Evolutionary conservation across 257 asterid genomes (phyloP), one percentile per base, ranked within the genome.

Genomic region (Pogostemon cablin): DNA sequence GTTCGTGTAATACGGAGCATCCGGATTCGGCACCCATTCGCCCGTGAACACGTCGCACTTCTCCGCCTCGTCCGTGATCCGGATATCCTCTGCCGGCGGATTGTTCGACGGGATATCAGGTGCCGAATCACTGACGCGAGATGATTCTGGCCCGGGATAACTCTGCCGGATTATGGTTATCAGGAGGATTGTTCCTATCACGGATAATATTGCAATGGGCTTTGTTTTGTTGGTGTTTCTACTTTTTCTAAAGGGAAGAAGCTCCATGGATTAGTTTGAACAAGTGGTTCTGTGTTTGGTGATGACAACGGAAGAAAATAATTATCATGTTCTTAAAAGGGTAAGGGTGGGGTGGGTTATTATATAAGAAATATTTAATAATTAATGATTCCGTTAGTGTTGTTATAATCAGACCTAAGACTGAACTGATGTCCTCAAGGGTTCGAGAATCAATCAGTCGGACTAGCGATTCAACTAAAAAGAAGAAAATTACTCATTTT

Each of bases 1-100:
- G 63, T 87, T 84, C 6, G 90, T 87, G 77, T 87, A 87, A 6
- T 81, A 82, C 15, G 93, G 88, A 5, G 78, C 90, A 3, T 75
- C 77, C 46, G 81, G 79, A 57, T 85, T 73, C 11, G 87, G 87
- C 0, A 85, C 65, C 93, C 93, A 87, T 35, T 87, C 87, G 1
- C 93, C 93, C 0, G 56, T 69, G 46, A 69, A 83, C 1, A 83
- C 48, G 57, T 86, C 86, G 48, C 91, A 82, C 6, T 57, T 54
- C 1, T 41, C 78, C 1, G 42, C 15, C 1, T 52, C 65, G 2
- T 62, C 67, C 0, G 37, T 20, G 39, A 62, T 57, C 9, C 65
- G 65, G 6, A 53, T 62, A 41, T 74, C 53, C 12, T 71, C 59
- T 7, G 68, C 56, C 15, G 67, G 4, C n/a, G 60, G 60, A 20